Evolutionary conservation across 2,329 filamentous ascomycete genomes (phyloP).

Genomic region (Calonectria pseudoreteaudii): DNA sequence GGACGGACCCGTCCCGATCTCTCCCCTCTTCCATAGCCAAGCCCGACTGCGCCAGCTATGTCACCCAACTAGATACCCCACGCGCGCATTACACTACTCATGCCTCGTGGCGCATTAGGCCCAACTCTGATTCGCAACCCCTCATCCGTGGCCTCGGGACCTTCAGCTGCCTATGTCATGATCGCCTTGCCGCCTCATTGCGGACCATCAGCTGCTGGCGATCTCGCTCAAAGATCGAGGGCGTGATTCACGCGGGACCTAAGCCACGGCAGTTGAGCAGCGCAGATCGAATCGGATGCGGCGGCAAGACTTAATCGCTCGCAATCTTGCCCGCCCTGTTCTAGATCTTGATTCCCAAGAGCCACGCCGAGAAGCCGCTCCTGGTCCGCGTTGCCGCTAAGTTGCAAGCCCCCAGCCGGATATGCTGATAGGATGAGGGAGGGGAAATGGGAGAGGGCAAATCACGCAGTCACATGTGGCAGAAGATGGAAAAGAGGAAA

Average conservation of each 20-base stretch:
- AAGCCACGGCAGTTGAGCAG: background rate
- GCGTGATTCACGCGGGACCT: background rate
- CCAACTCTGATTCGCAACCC: background rate
- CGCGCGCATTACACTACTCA: background rate
- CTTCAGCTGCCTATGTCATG: background rate
- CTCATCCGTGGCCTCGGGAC: background rate
- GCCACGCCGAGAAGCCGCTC: background rate
- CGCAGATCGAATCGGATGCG: slow-evolving; percentile 7
- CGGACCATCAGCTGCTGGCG: background rate
- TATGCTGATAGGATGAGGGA: background rate
- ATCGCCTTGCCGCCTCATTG: background rate
- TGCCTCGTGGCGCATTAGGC: background rate
- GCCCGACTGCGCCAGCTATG: background rate
- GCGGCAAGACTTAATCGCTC: slow-evolving; percentile 2
- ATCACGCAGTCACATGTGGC: slow-evolving; percentile 10
- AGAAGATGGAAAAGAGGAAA: background rate
- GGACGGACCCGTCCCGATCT: background rate
- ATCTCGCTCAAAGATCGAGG: background rate
- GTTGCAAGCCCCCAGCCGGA: background rate
- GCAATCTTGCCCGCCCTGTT: background rate
- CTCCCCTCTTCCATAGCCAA: background rate
- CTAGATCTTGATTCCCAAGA: background rate
- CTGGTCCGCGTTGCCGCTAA: background rate
- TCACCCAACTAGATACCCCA: background rate
- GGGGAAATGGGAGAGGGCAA: background rate